Base-by-base conservation (phyloP, 306 rosid genomes). In the Dicorynia guianensis region DNA sequence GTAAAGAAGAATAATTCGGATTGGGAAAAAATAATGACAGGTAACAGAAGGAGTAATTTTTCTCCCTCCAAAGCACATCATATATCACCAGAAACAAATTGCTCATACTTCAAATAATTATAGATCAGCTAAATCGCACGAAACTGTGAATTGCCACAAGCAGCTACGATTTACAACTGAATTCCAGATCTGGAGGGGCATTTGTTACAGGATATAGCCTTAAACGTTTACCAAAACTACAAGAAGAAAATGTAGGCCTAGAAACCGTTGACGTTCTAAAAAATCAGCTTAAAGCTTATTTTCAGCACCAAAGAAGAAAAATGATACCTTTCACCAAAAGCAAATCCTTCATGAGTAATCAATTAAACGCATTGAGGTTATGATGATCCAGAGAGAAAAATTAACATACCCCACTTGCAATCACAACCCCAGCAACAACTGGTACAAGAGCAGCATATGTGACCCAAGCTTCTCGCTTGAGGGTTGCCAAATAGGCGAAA, bases 361-460 rank as follows among this genome's bases (percentile, higher is more conserved):
- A 80, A 52, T 30, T 58, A 66, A 67, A 67, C 33, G 20, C 3
- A 67, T 44, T 11, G 3, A 63, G 71, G 40, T 19, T 11, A 62
- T 7, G 56, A 74, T 5, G 56, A 79, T 70, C 59, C 15, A 75
- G 71, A 6, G 38, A 30, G 54, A 3, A 71, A 75, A 70, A 64
- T 36, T 9, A 11, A 56, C 93, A 73, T 90, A 95, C 99, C 93
- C 99, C 99, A 52, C 99, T 95, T 18, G 99, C 99, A 87, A 95
- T 92, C 75, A 92, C 97, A 74, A 95, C 99, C 12, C 99, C 99
- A 55, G 99, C 33, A 75, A 95, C 99, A 80, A 95, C 99, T 55
- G 99, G 99, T 8, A 95, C 91, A 68, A 95, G 97, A 34, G 99
- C 99, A 81, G 78, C 97, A 69, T 95, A 95, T 10, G 97, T 92